Percentiles rank a stretch among this genome's conserved stretches.
Conservation (phyloP, 768 basidiomycete species). For the Hericium erinaceus region DNA sequence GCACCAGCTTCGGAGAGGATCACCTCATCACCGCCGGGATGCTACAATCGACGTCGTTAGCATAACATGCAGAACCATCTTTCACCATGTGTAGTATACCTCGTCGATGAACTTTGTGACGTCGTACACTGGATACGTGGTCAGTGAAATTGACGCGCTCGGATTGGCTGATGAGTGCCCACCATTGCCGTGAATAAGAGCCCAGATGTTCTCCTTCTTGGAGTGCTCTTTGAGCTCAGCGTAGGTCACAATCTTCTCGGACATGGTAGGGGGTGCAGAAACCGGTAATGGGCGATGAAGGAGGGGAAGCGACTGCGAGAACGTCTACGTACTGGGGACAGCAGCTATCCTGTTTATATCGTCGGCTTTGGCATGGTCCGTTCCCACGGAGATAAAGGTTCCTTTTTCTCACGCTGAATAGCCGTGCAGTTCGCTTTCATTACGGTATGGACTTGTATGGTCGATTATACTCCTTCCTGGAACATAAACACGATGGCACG, state of each 20-base stretch:
- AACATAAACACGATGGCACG: background rate
- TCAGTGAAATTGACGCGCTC: slow-evolving; percentile 10
- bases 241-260: slow-evolving; percentile 49
- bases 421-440: background rate
- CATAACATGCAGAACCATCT: background rate
- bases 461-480: background rate
- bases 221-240: slow-evolving; percentile 75
- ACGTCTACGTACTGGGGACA: background rate
- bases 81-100: slow-evolving; percentile 30
- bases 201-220: slow-evolving; percentile 66
- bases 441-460: background rate
- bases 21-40: slow-evolving; percentile 98
- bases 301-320: slow-evolving; percentile 3
- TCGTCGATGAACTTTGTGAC: slow-evolving; percentile 92
- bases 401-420: background rate
- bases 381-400: background rate
- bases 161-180: background rate
- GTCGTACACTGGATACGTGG: slow-evolving; percentile 66
- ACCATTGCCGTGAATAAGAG: slow-evolving; percentile 86
- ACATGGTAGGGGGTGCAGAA: slow-evolving; percentile 11
- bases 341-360: background rate
- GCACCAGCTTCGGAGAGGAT: slow-evolving; percentile 84
- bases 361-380: background rate
- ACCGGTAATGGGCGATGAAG: slow-evolving; percentile 12
- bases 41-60: slow-evolving; percentile 34